Evolutionary conservation across 2,329 filamentous ascomycete species (phyloP), one percentile per base, ranked within the genome.

Genomic region (Apiospora phragmitis): DNA sequence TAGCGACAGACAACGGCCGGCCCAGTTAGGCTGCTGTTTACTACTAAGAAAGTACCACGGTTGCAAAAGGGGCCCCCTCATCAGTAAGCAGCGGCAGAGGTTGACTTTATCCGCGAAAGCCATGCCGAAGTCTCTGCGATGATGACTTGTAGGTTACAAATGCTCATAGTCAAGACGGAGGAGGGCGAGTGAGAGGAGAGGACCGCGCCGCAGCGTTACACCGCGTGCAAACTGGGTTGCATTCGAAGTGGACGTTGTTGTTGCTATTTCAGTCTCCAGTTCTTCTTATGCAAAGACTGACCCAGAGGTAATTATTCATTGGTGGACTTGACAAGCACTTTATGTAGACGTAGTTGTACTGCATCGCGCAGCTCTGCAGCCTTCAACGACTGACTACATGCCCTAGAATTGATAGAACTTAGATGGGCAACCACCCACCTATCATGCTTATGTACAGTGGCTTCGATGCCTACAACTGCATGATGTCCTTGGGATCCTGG

Each of bases 121-220:
- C 32, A 62, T 62, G 32, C 32, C 29, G 32, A 35, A 38, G 55
- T 38, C 9, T 38, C 29, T 62, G 55, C 18, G 32, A 62, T 38
- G 9, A 62, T 38, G 9, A 62, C 18, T n/a, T n/a, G 32, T 38
- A 62, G 29, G 18, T 38, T n/a, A n/a, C 29, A 21, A 62, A 12
- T 35, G 32, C 18, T n/a, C 55, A 62, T n/a, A 35, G 29, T 32
- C 51, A 35, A 59, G 51, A 18, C 51, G 29, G 16, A 59, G 29
- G 29, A 9, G 26, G 51, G 51, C 32, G 18, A 32, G 51, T 21
- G 51, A 32, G 51, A 59, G 29, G 38, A 49, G 32, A 68, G 67
- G 45, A 42, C 45, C 67, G 67, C 45, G 67, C 67, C 67, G 67
- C 67, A 55, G 45, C 8, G 67, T 68, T 68, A 55, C 67, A 55